Evolutionary conservation across 305 asterid genomes (phyloP).

Genomic region (Fraxinus dipetala): DNA sequence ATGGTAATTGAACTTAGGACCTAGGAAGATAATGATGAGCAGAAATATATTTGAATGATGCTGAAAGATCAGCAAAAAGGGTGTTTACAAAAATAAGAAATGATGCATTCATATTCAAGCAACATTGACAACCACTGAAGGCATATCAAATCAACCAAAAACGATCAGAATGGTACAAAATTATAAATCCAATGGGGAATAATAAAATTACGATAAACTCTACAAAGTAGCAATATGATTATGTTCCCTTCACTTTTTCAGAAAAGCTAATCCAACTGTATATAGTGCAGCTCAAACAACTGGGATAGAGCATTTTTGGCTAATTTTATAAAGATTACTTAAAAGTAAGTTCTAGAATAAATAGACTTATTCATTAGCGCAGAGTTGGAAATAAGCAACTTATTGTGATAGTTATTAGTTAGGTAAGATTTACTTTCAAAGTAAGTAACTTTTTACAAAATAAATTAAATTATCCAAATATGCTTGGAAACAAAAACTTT

Average conservation of each 20-base stretch:
- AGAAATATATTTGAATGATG: conserved; percentile 11
- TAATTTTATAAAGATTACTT: neutral
- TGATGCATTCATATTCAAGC: neutral
- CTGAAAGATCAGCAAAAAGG: conserved; percentile 1
- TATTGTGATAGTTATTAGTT: neutral
- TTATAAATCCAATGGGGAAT: neutral
- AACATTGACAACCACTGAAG: neutral
- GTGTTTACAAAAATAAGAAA: neutral
- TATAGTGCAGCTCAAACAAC: neutral
- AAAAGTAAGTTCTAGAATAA: neutral
- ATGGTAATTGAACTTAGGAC: conserved; percentile 3
- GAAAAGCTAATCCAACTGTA: neutral
- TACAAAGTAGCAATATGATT: neutral
- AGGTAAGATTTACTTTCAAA: neutral
- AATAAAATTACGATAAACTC: neutral
- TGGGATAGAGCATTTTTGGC: neutral
- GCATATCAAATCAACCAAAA: conserved; percentile 1
- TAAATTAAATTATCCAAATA: neutral
- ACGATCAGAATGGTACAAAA: neutral
- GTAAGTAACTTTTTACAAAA: neutral
- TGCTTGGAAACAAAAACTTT: neutral
- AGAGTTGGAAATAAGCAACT: neutral
- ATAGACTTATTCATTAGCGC: neutral
- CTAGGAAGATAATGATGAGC: neutral
- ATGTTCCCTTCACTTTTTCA: neutral